Evolutionary conservation across 2,329 filamentous ascomycete genomes (phyloP), one percentile per base, ranked within the genome.

Genomic region (Aaosphaeria pasadenensis): DNA sequence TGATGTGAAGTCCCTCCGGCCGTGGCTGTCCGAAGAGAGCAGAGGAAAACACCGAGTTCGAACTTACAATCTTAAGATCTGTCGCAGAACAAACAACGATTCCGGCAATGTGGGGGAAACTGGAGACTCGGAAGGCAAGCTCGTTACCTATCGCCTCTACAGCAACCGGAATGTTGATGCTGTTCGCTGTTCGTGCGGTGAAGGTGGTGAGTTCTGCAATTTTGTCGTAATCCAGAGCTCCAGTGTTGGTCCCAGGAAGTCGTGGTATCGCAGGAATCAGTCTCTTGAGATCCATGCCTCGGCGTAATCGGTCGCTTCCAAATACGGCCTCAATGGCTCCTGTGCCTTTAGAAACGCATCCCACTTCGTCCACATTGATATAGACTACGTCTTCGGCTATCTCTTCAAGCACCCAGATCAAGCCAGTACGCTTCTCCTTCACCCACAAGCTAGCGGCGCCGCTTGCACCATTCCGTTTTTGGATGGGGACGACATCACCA

Each of bases 401-500:
- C 71, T 99, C 94, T 69, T 99, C 94, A 2, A 99, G 74, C 6
- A 99, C 94, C 94, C 94, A 99, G 51, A 99, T 97, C 50, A 99
- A 74, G 7, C 92, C 91, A 45, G 90, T 85, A 43, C 87, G 83
- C 71, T 99, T 99, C 71, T 99, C 94, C 74, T 99, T 99, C 4
- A 99, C 94, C 94, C 94, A 99, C 36, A 99, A 75, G 71, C 91
- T 97, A 35, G 94, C 94, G 49, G 94, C 91, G 2, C 94, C 94
- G 4, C 87, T 92, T 7, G 87, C 83, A 4, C 94, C 94, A 62
- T 99, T 96, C 51, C 94, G 84, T 72, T 97, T 99, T 67, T 91
- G 88, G 50, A 99, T 99, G 0, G 94, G 94, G 13, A 99, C 90
- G n/a, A 99, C 92, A 67, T 99, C 94, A 39, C 94, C 94, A 59